Conservation (phyloP, 2,329 filamentous ascomycete species). For the Aspergillus nomiae region DNA sequence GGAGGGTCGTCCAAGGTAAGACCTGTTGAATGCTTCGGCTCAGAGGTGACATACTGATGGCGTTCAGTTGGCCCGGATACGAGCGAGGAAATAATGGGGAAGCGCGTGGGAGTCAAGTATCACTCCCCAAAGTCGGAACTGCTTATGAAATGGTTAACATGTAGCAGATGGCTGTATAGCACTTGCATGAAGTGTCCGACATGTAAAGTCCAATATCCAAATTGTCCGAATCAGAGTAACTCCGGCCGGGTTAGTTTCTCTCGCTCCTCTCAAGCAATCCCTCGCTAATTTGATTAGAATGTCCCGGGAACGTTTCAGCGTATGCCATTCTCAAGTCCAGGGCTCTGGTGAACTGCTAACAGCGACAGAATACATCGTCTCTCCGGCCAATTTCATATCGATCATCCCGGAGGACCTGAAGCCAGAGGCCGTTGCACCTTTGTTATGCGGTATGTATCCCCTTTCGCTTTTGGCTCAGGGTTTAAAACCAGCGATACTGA, state of each 20-base stretch:
- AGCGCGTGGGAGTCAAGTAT: background rate
- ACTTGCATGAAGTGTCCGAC: constrained; percentile 13
- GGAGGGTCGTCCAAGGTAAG: constrained; percentile 29
- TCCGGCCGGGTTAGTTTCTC: constrained; percentile 8
- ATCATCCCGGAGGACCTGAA: constrained; percentile 9
- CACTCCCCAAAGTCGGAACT: no score
- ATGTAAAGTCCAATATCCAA: constrained; percentile 16
- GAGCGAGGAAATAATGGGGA: background rate
- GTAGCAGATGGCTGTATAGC: constrained; percentile 14
- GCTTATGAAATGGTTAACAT: background rate
- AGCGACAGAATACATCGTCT: constrained; percentile 14
- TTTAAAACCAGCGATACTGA: background rate
- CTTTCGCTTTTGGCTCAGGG: accelerated
- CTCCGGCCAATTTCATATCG: constrained; percentile 11
- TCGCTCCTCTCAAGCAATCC: no score
- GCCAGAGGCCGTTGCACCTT: constrained; percentile 12
- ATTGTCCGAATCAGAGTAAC: constrained; percentile 15
- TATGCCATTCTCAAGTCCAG: background rate
- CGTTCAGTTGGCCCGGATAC: background rate
- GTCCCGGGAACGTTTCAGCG: constrained; percentile 16
- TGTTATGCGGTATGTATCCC: constrained; percentile 12
- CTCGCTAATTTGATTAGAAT: constrained; percentile 1
- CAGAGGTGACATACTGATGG: background rate
- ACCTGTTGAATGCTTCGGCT: background rate
- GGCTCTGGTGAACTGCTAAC: background rate